Percentiles rank a stretch among this genome's conserved stretches.
phyloP scores from a whole-genome alignment of 495 filamentous ascomycete species.

The Penicillium robsamsonii region DNA sequence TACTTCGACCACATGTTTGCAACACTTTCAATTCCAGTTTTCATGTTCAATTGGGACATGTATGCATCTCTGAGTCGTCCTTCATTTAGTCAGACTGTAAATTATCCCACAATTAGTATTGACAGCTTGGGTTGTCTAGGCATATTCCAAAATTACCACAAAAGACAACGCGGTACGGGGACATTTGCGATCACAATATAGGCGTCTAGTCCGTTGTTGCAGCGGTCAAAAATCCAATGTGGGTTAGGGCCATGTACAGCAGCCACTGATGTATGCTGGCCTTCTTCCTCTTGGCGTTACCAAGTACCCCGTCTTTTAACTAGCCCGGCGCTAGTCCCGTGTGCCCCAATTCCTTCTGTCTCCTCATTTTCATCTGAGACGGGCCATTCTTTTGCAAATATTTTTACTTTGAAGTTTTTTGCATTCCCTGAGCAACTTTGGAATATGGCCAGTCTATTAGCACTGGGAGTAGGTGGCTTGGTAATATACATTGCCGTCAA shows the following conservation, averaged over 20 bases:
- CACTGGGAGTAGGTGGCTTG: conserved; percentile 17
- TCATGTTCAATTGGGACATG: too few relatives aligned
- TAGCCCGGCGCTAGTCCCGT: background rate
- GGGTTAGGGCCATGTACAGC: background rate
- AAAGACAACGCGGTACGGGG: background rate
- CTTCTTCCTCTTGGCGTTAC: background rate
- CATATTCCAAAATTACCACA: background rate
- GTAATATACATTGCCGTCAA: conserved; percentile 10
- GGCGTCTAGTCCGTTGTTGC: background rate
- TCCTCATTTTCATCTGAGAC: background rate
- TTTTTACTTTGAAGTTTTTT: too few relatives aligned
- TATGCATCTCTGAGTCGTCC: background rate
- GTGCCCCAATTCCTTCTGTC: background rate
- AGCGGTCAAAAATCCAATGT: background rate
- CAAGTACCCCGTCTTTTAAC: background rate
- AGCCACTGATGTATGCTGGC: background rate
- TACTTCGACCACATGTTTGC: too few relatives aligned
- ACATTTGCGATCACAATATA: background rate
- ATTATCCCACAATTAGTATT: background rate
- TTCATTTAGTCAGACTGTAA: background rate
- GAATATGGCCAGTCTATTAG: conserved; percentile 5
- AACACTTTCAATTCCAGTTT: too few relatives aligned
- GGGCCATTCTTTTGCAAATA: background rate
- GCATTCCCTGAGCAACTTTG: background rate
- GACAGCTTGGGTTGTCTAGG: background rate